Conservation (phyloP, 441 rosid species). For the Syzygium malaccense region DNA sequence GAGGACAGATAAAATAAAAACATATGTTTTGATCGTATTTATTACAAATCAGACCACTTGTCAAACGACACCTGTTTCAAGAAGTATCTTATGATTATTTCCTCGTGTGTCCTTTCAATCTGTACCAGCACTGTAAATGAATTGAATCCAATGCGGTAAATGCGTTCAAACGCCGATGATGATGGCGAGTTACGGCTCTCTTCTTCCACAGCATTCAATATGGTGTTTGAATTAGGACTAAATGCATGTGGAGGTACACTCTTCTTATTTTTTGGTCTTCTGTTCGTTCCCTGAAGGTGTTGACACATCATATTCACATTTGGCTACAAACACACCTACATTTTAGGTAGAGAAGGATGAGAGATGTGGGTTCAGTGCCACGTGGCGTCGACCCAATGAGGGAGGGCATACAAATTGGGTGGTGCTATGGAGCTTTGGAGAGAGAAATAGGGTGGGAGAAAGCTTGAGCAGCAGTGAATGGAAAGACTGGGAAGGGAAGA, state of each 20-base stretch:
- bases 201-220: neutral
- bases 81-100: neutral
- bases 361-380: conserved; percentile 10
- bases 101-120: neutral
- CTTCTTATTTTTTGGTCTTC: neutral
- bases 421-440: conserved; percentile 18
- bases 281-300: neutral
- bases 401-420: conserved; percentile 20
- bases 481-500: conserved; percentile 46
- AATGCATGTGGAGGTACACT: neutral
- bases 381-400: conserved; percentile 12
- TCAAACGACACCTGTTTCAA: neutral
- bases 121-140: neutral
- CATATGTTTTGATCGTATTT: neutral
- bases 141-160: neutral
- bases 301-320: conserved; percentile 18
- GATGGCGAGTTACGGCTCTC: neutral
- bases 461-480: neutral
- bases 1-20: neutral
- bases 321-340: neutral
- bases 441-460: conserved; percentile 16
- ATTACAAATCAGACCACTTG: neutral
- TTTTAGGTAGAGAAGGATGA: neutral
- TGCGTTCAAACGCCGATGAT: neutral
- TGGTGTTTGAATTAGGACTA: neutral